Base-by-base conservation (phyloP, 129 eudicot genomes). In the Escallonia rubra region DNA sequence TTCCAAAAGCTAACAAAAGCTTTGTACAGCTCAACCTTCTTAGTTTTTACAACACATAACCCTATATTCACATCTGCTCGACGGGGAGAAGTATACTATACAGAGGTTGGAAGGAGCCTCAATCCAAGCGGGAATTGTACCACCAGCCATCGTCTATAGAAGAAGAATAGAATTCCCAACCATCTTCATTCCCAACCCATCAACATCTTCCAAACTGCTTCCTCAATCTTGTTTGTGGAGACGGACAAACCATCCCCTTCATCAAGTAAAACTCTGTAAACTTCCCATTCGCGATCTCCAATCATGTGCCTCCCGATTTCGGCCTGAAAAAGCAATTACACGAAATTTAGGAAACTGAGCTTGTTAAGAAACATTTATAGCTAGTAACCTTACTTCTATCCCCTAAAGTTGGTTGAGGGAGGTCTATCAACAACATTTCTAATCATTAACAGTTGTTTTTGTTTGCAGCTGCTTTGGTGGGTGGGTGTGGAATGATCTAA, bases 261-360 rank as follows among this genome's bases (percentile, higher is more conserved):
- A 59, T 85, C 85, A 15, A 90, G 89, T 73, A 87, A 79, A 66
- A 90, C 83, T 66, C 92, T 64, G 61, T 90, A 87, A 71, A 90
- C 84, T 77, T 90, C 97, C 91, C 97, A 90, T 74, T 87, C 91
- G 5, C 95, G 77, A 40, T 83, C 91, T 41, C 87, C 85, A 23
- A 90, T 82, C 81, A 76, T 54, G 52, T 87, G 85, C 73, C 97
- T 78, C 66, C 81, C 83, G 23, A 87, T 73, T 61, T 84, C 89
- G 67, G 95, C 95, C 97, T 91, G 94, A 57, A 69, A 34, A 60
- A 57, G 45, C 41, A 41, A 23, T 23, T 23, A 23, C 34, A 23
- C 34, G 34, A 23, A 23, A 23, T 23, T 23, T 23, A 23, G 34
- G 34, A 23, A 23, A 23, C 1, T 0, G 34, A 23, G 34, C 34